These are phyloP conservation scores for Trichoderma cornu-damae DNA, from an alignment of 2,329 filamentous ascomycete species.

Conservation along the genomic window DNA sequence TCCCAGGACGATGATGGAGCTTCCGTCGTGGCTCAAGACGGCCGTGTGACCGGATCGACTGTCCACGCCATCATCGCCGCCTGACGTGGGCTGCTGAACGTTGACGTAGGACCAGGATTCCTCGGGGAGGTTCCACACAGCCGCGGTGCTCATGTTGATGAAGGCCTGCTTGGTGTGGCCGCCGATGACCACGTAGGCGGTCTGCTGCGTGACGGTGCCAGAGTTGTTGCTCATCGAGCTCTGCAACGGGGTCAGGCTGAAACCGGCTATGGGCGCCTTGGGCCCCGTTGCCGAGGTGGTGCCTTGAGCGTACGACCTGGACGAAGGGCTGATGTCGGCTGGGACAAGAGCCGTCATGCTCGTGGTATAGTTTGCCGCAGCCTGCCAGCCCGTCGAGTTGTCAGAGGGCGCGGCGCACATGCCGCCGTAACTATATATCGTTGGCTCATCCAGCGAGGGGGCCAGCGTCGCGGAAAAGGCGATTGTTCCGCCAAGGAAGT, in stretches of 20 bases:
- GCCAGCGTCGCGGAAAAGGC: conserved; percentile 61
- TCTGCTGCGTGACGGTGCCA: conserved; percentile 63
- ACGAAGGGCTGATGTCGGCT: conserved; percentile 22
- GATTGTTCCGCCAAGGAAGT: conserved; percentile 53
- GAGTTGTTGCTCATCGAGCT: conserved; percentile 65
- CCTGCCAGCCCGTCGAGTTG: conserved; percentile 53
- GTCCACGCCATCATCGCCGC: conserved; percentile 50
- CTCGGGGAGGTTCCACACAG: conserved; percentile 80
- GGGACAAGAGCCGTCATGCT: conserved; percentile 66
- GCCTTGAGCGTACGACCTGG: conserved; percentile 32
- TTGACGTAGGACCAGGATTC: conserved; percentile 79
- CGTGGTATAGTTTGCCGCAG: conserved; percentile 71
- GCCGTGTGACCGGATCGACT: conserved; percentile 87
- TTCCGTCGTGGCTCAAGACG: conserved; percentile 72
- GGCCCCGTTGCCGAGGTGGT: conserved; percentile 48
- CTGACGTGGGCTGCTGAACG: conserved; percentile 48
- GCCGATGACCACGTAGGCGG: conserved; percentile 74
- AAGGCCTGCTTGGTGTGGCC: conserved; percentile 81
- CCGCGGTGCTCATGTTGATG: conserved; percentile 89
- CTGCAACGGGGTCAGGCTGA: conserved; percentile 69
- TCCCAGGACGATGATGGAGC: conserved; percentile 71
- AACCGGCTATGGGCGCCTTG: conserved; percentile 78
- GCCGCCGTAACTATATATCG: conserved; percentile 75
- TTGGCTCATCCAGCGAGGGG: conserved; percentile 48
- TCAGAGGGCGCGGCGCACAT: conserved; percentile 66